A percentile compares a stretch with the other conserved stretches of the same genome.
Conservation (phyloP, 2,329 filamentous ascomycete genomes). For the Elsinoe ampelina region DNA sequence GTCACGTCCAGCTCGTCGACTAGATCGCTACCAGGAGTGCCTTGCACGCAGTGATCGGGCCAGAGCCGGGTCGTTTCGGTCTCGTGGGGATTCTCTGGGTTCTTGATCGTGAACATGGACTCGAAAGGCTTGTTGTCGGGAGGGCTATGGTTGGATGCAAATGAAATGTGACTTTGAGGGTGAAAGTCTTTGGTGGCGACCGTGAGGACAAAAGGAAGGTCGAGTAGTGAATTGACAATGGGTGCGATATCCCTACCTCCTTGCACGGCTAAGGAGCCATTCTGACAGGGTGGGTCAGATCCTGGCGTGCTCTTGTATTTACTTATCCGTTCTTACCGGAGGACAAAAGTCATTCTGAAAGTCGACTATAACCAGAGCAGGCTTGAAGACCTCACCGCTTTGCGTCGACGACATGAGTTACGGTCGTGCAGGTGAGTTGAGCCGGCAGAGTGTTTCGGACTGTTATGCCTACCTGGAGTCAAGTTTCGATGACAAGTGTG, state of each 20-base stretch:
- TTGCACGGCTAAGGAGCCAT: constrained; percentile 75
- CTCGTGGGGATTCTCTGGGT: constrained; percentile 57
- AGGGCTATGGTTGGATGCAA: constrained; percentile 64
- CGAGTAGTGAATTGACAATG: constrained; percentile 64
- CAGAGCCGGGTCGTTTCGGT: constrained; percentile 61
- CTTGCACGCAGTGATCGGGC: constrained; percentile 82
- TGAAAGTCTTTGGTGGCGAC: constrained; percentile 93
- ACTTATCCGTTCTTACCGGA: constrained; percentile 50
- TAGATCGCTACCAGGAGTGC: constrained; percentile 61
- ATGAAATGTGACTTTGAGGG: constrained; percentile 74
- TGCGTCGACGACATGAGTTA: background rate
- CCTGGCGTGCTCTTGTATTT: background rate
- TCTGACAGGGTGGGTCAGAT: constrained; percentile 39
- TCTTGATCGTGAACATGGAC: constrained; percentile 54
- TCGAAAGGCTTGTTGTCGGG: constrained; percentile 59
- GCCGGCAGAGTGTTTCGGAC: too few species aligned
- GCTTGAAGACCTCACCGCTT: constrained; percentile 1
- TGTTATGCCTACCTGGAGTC: too few species aligned
- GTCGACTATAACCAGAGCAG: constrained; percentile 47
- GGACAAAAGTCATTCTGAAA: constrained; percentile 93
- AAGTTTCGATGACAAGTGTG: background rate
- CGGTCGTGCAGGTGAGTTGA: too few species aligned
- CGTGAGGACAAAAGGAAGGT: constrained; percentile 60
- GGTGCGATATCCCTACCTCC: constrained; percentile 61
- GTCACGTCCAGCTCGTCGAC: constrained; percentile 58